phyloP scores from a whole-genome alignment of 2,329 filamentous ascomycete genomes.

The Pseudohalonectria lignicola region DNA sequence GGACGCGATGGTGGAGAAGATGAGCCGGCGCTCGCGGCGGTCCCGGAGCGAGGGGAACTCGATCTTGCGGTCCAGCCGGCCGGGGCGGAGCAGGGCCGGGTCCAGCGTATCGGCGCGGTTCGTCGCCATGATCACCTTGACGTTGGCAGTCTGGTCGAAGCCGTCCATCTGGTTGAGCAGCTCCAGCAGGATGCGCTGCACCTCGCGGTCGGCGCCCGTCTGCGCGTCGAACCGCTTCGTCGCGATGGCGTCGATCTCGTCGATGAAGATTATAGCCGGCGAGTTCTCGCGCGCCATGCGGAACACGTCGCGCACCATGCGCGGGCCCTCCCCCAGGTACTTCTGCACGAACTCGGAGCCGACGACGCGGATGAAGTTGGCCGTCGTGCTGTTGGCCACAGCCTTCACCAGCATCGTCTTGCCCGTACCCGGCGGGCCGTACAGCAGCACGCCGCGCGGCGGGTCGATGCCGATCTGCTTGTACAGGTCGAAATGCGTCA shows the following conservation, averaged over 20 bases:
- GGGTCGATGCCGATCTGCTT: constrained; percentile 99
- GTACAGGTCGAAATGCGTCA: constrained; percentile 97
- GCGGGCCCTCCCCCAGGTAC: constrained; percentile 92
- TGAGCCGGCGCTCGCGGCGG: constrained; percentile 85
- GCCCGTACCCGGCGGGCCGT: constrained; percentile 89
- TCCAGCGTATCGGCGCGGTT: constrained; percentile 97
- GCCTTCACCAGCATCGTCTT: constrained; percentile 99
- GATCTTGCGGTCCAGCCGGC: constrained; percentile 94
- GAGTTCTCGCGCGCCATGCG: constrained; percentile 98
- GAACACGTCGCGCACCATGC: constrained; percentile 99
- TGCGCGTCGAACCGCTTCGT: constrained; percentile 99
- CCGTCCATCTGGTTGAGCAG: constrained; percentile 99
- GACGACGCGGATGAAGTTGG: constrained; percentile 95
- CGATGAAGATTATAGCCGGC: constrained; percentile 98
- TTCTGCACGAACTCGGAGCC: constrained; percentile 99
- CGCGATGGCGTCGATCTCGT: constrained; percentile 97
- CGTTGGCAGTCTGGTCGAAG: constrained; percentile 97
- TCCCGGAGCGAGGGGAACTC: constrained; percentile 95
- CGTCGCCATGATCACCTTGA: constrained; percentile 99
- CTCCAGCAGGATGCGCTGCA: constrained; percentile 95
- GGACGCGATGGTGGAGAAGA: constrained; percentile 91
- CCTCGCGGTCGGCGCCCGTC: constrained; percentile 93
- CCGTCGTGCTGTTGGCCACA: constrained; percentile 94
- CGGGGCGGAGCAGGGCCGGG: constrained; percentile 85
- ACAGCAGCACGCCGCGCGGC: constrained; percentile 88